Evolutionary conservation across 2,329 filamentous ascomycete species (phyloP), one percentile per base, ranked within the genome.

Genomic region (Tolypocladium pustulatum): DNA sequence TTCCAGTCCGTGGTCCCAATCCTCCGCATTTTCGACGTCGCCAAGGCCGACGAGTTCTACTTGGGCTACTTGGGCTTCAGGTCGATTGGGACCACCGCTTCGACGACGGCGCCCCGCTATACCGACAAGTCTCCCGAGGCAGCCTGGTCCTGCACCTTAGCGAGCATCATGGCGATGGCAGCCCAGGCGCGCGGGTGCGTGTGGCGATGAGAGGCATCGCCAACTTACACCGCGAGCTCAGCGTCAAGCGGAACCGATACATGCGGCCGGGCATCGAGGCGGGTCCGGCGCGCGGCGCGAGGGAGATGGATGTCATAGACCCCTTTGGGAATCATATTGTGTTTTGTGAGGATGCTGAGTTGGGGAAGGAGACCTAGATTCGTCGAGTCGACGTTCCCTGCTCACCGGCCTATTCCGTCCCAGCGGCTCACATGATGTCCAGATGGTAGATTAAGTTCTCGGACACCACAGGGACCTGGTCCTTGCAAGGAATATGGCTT

Each of bases 1-100:
- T 63, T 65, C 54, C 54, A 52, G 25, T 57, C 55, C 15, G 56
- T 61, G 27, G 58, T 59, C n/a, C 63, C 63, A 22, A 59, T 65
- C 38, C 54, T 65, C 54, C 55, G 63, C 51, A 64, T 65, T 40
- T 65, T 64, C 46, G 61, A 65, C 56, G 37, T 62, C 8, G 43
- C 61, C 59, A 65, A 64, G 51, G 62, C 63, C 25, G 61, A 64
- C 22, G 63, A 62, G 37, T 65, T 65, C 55, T 65, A 65, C 59
- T 46, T 61, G 34, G 56, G 53, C 40, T 63, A 61, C 41, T 58
- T 64, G 34, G 63, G 62, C 46, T 65, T 65, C 59, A 53, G 30
- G 54, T 60, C 22, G 62, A 65, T 54, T 64, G 62, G 62, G 61
- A 64, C 13, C 63, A 65, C 59, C 60, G 60, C 32, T 63, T 61